Evolutionary conservation across 2,329 filamentous ascomycete species (phyloP).

Genomic region (Aspergillus amoenus): DNA sequence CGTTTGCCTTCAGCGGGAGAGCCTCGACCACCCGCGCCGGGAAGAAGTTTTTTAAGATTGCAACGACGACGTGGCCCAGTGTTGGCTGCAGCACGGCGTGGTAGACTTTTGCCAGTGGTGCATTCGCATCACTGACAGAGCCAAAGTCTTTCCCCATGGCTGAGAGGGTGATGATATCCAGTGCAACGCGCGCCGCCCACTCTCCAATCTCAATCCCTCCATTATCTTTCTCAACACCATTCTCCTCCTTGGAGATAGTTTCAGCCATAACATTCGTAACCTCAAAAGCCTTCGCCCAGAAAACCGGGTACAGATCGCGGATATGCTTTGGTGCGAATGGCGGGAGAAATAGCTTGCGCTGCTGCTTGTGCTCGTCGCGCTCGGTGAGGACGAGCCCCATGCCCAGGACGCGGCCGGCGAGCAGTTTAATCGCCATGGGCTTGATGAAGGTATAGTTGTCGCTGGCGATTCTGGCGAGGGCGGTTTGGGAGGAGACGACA

Average conservation of each 20-base stretch:
- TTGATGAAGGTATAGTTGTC: not conserved
- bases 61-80: not conserved
- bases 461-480: not conserved
- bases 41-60: not conserved
- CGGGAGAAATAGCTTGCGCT: not conserved
- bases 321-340: not conserved
- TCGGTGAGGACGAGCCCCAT: not conserved
- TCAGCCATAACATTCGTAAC: not conserved
- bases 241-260: no score
- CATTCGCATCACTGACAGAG: not conserved
- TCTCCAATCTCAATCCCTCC: not conserved
- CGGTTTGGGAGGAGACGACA: not conserved
- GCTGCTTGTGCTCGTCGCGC: conserved; percentile 1
- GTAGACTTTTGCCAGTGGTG: not conserved
- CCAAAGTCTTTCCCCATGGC: not conserved
- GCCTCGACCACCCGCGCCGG: not conserved
- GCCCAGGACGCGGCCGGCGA: not conserved
- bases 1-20: not conserved
- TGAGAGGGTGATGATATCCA: not conserved
- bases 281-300: not conserved
- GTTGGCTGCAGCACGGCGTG: not conserved
- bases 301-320: not conserved
- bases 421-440: not conserved
- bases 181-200: not conserved
- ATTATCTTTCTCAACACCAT: not conserved